These are phyloP conservation scores for Plantago coronopus DNA, from an alignment of 305 asterid genomes.

Conservation along the genomic window DNA sequence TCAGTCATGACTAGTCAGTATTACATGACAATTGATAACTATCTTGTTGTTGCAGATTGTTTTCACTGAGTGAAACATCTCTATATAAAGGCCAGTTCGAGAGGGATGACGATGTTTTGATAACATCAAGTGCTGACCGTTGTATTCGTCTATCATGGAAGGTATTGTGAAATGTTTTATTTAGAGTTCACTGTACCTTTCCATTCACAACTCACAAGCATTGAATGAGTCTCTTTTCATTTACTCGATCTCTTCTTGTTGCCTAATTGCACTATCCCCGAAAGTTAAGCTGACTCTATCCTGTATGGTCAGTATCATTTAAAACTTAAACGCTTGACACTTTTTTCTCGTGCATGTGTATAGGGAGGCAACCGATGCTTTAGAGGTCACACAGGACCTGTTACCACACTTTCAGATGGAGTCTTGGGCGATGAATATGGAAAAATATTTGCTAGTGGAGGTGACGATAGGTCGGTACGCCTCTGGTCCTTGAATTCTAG, in stretches of 20 bases:
- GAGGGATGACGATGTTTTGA: slow-evolving; percentile 47
- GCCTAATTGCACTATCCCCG: slow-evolving; percentile 9
- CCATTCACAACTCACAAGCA: neutral
- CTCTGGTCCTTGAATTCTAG: slow-evolving; percentile 70
- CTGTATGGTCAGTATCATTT: slow-evolving; percentile 5
- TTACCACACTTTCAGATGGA: slow-evolving; percentile 66
- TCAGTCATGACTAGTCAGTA: too few relatives aligned
- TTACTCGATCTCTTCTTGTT: slow-evolving; percentile 3
- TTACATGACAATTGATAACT: neutral
- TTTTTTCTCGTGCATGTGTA: slow-evolving; percentile 10
- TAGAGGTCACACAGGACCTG: slow-evolving; percentile 69
- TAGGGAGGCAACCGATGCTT: slow-evolving; percentile 71
- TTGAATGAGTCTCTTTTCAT: neutral
- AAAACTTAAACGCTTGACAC: slow-evolving; percentile 1
- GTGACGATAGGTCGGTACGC: slow-evolving; percentile 78
- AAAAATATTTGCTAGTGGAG: slow-evolving; percentile 73
- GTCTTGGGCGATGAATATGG: slow-evolving; percentile 52
- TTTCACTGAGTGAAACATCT: slow-evolving; percentile 41
- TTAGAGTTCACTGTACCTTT: neutral
- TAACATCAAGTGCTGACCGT: slow-evolving; percentile 79
- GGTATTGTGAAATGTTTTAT: slow-evolving; percentile 33
- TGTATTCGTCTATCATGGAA: slow-evolving; percentile 71
- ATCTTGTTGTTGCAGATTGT: slow-evolving; percentile 44
- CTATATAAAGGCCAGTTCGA: slow-evolving; percentile 32
- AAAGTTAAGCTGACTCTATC: neutral